Base-by-base conservation (phyloP, 345 rosid genomes). In the Microcos paniculata region DNA sequence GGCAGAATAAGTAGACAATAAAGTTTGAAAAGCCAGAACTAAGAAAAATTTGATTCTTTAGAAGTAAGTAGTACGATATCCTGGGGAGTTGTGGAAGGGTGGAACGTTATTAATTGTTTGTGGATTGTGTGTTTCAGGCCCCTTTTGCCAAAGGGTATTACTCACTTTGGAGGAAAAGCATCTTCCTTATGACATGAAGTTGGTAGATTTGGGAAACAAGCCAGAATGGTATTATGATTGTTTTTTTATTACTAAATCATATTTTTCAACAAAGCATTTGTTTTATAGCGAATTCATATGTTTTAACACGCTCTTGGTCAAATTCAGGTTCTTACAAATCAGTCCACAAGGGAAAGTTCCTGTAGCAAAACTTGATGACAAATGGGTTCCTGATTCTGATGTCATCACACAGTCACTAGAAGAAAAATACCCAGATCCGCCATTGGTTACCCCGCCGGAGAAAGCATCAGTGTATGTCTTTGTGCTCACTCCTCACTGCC, bases 361-460 rank as follows among this genome's bases (percentile, higher is more conserved):
- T 69, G 90, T 91, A 6, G 73, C 87, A 64, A 93, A 93, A 67
- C 81, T 95, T 70, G 97, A 91, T 76, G 96, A 93, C 83, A 85
- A 88, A 62, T 95, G 98, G 99, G 83, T 93, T 87, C 89, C 97
- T 4, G 99, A 95, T 84, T 95, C 98, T 18, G 98, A 95, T 90
- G 91, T 91, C 67, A 93, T 95, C 52, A 84, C 99, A 1, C 91
- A 90, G 51, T 35, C 90, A 33, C 77, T 95, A 71, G 99, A 95
- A 82, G 97, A 91, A 26, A 91, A 92, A 84, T 95, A 81, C 80
- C 99, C 97, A 6, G 85, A 90, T 80, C 98, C 99, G 28, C 85
- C 96, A 23, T 81, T 95, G 78, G 85, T 46, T 67, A 90, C 91
- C 23, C 99, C 98, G 7, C 84, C 92, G 1, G 98, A 91, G 82